A percentile compares a stretch with the other conserved stretches of the same genome.
These are phyloP conservation scores for Amanita jacksonii DNA, from an alignment of 768 basidiomycete species.

Conservation along the genomic window DNA sequence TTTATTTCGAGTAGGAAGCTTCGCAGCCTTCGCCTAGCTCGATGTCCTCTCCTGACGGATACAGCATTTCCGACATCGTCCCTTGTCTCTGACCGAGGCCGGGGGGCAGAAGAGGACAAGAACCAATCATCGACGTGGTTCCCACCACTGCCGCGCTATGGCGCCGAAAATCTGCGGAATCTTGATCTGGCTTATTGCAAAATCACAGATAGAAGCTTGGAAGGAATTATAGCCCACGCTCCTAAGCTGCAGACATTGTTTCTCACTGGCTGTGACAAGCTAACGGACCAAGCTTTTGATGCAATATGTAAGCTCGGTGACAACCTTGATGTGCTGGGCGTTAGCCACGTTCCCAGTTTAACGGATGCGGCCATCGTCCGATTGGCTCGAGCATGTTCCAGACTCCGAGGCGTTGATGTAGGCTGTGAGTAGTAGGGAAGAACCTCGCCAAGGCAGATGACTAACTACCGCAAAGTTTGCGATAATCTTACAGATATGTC, in stretches of 20 bases:
- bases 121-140: slow-evolving; percentile 54
- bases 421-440: slow-evolving; percentile 80
- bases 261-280: slow-evolving; percentile 63
- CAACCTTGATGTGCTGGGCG: slow-evolving; percentile 68
- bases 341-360: slow-evolving; percentile 72
- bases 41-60: slow-evolving; percentile 71
- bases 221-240: slow-evolving; percentile 67
- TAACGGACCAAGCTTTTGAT: slow-evolving; percentile 66
- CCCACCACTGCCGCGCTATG: slow-evolving; percentile 52
- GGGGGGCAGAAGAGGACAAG: slow-evolving; percentile 28
- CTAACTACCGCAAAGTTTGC: slow-evolving; percentile 44
- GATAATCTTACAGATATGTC: slow-evolving; percentile 76
- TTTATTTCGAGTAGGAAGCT: slow-evolving; percentile 45
- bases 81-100: slow-evolving; percentile 20
- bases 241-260: slow-evolving; percentile 68
- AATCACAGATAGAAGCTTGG: slow-evolving; percentile 70
- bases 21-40: slow-evolving; percentile 64
- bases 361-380: slow-evolving; percentile 68
- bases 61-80: slow-evolving; percentile 56
- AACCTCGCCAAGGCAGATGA: slow-evolving; percentile 1
- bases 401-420: slow-evolving; percentile 76
- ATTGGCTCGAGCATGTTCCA: slow-evolving; percentile 59
- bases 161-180: slow-evolving; percentile 64
- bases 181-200: slow-evolving; percentile 71
- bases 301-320: slow-evolving; percentile 64